A percentile compares a stretch with the other conserved stretches of the same genome.
These are phyloP conservation scores for Draba incana DNA, from an alignment of 345 rosid species.

Conservation along the genomic window DNA sequence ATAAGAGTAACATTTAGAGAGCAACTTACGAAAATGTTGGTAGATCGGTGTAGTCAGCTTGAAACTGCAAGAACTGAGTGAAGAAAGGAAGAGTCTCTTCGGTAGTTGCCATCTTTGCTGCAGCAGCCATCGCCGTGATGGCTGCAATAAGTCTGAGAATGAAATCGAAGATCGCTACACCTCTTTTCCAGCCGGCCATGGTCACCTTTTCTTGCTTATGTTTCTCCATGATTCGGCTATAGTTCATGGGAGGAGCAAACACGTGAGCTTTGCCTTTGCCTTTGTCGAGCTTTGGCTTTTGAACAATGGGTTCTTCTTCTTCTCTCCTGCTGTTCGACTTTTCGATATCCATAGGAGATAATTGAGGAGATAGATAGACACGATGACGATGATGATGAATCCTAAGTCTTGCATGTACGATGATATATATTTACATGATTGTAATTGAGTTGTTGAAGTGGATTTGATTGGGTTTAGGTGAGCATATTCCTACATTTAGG, in stretches of 20 bases:
- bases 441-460: slow-evolving; percentile 38
- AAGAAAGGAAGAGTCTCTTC: slow-evolving; percentile 85
- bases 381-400: slow-evolving; percentile 18
- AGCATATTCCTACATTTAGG: slow-evolving; percentile 9
- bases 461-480: slow-evolving; percentile 28
- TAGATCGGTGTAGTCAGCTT: slow-evolving; percentile 81
- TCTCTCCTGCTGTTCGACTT: slow-evolving; percentile 41
- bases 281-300: slow-evolving; percentile 41
- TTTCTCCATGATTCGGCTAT: slow-evolving; percentile 34
- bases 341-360: slow-evolving; percentile 41
- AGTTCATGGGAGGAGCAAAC: slow-evolving; percentile 44
- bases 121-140: slow-evolving; percentile 59
- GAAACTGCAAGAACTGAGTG: slow-evolving; percentile 88
- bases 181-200: slow-evolving; percentile 53
- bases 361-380: slow-evolving; percentile 7
- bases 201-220: slow-evolving; percentile 35
- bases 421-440: neutral
- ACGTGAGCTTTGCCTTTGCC: slow-evolving; percentile 47
- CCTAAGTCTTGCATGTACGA: slow-evolving; percentile 16
- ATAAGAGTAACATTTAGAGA: neutral
- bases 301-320: slow-evolving; percentile 45
- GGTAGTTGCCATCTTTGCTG: slow-evolving; percentile 75
- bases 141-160: slow-evolving; percentile 67
- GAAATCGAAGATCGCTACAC: slow-evolving; percentile 71
- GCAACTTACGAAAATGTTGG: slow-evolving; percentile 62